Percentiles rank a stretch among this genome's conserved stretches.
Conservation (phyloP, 371 early-diverging fungal genomes). For the Saksenaea vasiformis region DNA sequence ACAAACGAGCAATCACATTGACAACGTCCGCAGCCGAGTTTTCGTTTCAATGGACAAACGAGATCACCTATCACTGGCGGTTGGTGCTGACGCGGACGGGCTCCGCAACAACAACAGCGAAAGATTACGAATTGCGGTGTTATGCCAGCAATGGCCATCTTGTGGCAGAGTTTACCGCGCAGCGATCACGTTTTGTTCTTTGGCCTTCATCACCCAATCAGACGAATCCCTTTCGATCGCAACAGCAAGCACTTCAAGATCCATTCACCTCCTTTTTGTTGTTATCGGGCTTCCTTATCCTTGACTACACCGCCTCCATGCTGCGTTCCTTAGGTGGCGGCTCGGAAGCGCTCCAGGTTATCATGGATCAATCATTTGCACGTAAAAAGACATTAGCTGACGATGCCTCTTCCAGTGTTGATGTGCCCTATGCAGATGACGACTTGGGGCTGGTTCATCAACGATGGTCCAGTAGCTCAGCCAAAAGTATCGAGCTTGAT, state of each 20-base stretch:
- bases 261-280: slow-evolving; percentile 28
- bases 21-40: slow-evolving; percentile 26
- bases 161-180: slow-evolving; percentile 11
- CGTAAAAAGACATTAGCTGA: slow-evolving; percentile 3
- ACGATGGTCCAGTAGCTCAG: slow-evolving; percentile 27
- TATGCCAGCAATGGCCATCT: slow-evolving; percentile 10
- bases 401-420: slow-evolving; percentile 16
- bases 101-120: slow-evolving; percentile 10
- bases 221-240: slow-evolving; percentile 11
- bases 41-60: slow-evolving; percentile 16
- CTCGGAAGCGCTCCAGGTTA: slow-evolving; percentile 29
- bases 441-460: background rate
- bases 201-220: slow-evolving; percentile 6
- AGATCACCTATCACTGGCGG: slow-evolving; percentile 19
- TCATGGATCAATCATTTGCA: slow-evolving; percentile 11
- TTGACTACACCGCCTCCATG: slow-evolving; percentile 25
- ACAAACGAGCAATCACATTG: slow-evolving; percentile 14
- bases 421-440: slow-evolving; percentile 13
- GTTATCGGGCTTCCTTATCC: slow-evolving; percentile 29
- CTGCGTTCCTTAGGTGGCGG: slow-evolving; percentile 33
- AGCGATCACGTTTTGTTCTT: slow-evolving; percentile 3
- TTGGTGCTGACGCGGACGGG: slow-evolving; percentile 10
- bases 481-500: slow-evolving; percentile 47
- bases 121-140: slow-evolving; percentile 13
- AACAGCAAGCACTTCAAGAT: slow-evolving; percentile 9